Evolutionary conservation across 495 filamentous ascomycete species (phyloP).

Genomic region (Staphylotrichum tortipilum): DNA sequence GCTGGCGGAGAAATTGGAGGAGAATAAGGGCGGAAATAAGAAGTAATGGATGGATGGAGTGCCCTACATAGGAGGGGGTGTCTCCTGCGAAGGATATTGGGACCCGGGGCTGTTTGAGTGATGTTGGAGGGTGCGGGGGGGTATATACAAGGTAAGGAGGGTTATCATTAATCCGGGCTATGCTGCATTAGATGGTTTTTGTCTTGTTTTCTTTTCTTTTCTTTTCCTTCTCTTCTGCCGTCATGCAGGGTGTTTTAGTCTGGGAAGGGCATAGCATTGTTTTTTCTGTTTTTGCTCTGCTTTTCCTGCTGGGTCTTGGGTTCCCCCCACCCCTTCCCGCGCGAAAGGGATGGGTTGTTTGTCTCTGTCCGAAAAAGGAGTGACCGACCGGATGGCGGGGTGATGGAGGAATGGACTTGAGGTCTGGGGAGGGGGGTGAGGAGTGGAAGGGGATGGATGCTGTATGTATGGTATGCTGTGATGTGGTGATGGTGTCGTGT

Average conservation of each 20-base stretch:
- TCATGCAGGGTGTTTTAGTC: constrained; percentile 1
- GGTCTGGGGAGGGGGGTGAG: no score
- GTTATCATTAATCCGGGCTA: constrained; percentile 8
- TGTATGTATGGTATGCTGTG: no score
- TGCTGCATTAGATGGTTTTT: constrained; percentile 12
- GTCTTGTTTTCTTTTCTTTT: constrained; percentile 7
- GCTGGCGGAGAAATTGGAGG: constrained; percentile 40
- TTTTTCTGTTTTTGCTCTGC: neutral
- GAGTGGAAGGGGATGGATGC: no score
- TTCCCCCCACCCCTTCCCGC: no score
- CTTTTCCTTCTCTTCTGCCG: no score
- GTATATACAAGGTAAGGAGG: constrained; percentile 18
- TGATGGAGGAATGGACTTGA: no score
- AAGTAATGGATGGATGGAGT: constrained; percentile 17
- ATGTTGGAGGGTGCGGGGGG: neutral
- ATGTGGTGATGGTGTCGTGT: no score
- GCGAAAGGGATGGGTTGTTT: neutral
- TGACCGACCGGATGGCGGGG: no score
- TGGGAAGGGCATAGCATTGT: constrained; percentile 14
- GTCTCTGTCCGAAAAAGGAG: neutral
- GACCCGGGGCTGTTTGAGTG: neutral
- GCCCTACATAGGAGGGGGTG: no score
- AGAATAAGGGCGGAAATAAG: constrained; percentile 39
- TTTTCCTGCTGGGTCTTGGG: no score
- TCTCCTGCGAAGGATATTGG: neutral